Evolutionary conservation across 352 stramenopile species (phyloP).

Genomic region (Phytophthora brassicae): DNA sequence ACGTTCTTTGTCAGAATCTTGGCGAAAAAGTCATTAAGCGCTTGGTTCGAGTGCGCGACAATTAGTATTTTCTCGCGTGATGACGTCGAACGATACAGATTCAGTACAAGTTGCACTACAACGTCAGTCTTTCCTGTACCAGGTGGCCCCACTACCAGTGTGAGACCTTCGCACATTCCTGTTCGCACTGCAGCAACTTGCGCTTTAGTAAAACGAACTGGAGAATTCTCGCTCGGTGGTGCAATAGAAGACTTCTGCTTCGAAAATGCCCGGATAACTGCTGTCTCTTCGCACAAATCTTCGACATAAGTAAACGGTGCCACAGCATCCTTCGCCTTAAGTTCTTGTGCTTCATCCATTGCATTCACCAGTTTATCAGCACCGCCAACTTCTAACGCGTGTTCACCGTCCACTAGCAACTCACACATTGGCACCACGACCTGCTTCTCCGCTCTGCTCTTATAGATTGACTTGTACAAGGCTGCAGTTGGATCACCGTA

Average conservation of each 20-base stretch:
- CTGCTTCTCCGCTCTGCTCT: slow-evolving; percentile 36
- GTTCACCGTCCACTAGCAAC: slow-evolving; percentile 46
- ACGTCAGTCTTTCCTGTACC: slow-evolving; percentile 96
- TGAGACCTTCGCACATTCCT: slow-evolving; percentile 93
- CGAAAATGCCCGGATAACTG: slow-evolving; percentile 40
- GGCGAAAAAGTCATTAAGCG: slow-evolving; percentile 95
- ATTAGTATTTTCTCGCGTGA: slow-evolving; percentile 91
- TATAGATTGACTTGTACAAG: slow-evolving; percentile 67
- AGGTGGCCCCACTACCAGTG: slow-evolving; percentile 92
- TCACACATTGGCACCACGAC: slow-evolving; percentile 42
- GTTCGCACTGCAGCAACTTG: slow-evolving; percentile 92
- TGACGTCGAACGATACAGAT: slow-evolving; percentile 86
- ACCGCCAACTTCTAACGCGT: slow-evolving; percentile 45
- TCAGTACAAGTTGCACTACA: slow-evolving; percentile 93
- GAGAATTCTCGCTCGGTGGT: not conserved
- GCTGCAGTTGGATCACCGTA: slow-evolving; percentile 89
- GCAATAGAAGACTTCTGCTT: slow-evolving; percentile 13
- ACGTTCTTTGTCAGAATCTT: slow-evolving; percentile 90
- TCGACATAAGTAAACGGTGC: slow-evolving; percentile 61
- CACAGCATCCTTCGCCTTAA: slow-evolving; percentile 36
- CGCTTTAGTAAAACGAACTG: slow-evolving; percentile 89
- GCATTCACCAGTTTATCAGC: slow-evolving; percentile 45
- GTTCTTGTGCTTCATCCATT: slow-evolving; percentile 28
- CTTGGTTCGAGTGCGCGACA: slow-evolving; percentile 94
- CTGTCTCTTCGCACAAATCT: slow-evolving; percentile 30